Evolutionary conservation across 495 filamentous ascomycete genomes (phyloP), one percentile per base, ranked within the genome.

Genomic region (Neurospora sp.): DNA sequence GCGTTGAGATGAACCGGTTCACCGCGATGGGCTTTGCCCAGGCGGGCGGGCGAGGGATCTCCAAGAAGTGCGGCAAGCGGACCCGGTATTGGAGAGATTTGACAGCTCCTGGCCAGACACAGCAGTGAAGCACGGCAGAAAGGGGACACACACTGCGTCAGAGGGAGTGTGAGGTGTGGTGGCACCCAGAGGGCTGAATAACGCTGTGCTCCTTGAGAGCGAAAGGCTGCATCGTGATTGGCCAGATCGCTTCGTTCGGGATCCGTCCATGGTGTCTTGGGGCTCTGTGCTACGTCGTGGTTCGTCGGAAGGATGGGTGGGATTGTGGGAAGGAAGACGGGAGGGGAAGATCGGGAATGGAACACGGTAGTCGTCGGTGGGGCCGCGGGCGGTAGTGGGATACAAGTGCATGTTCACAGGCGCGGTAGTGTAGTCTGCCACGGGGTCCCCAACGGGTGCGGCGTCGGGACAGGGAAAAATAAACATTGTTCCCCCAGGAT

Each of bases 341-440:
- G 54, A 66, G 77, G 76, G 76, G 75, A 54, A 46, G 70, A 37
- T 75, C 80, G 80, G 80, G 80, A 81, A 78, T 79, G 81, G 72
- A 74, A 76, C 76, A 78, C 83, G 83, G 83, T 78, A 84, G 78
- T 83, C 73, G 77, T 76, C 42, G 72, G 82, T 81, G 82, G 83
- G 82, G 83, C 81, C 81, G 79, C 69, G 76, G 75, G 78, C 77
- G 78, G 76, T 42, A 54, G 35, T 31, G 41, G 27, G 42, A 35
- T 39, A 31, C 44, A 37, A 59, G 48, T 59, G 48, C 4, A 59
- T 59, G 46, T 59, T 59, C 12, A 37, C 27, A 31, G 54, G 54
- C 48, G 48, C 48, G 48, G 48, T 59, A 59, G 48, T 62, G 54
- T 16, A 35, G 23, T 35, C 54, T n/a, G 71, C 40, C 70, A 66